Percentiles rank a stretch among this genome's conserved stretches.
These are phyloP conservation scores for Sclerotinia minor DNA, from an alignment of 2,329 filamentous ascomycete genomes.

Conservation along the genomic window DNA sequence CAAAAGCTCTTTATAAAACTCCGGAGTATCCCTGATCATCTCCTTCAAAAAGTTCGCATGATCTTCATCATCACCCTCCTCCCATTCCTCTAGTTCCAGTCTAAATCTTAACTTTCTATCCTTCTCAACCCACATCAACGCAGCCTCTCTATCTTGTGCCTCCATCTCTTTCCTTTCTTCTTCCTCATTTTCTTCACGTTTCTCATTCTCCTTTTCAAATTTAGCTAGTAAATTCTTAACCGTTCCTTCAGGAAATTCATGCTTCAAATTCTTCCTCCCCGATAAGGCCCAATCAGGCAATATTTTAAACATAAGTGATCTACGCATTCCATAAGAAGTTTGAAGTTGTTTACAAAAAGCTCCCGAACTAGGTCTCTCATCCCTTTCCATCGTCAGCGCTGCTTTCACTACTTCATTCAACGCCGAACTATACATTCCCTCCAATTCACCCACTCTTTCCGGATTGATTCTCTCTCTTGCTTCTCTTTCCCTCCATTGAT, in stretches of 20 bases:
- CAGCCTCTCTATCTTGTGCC: not conserved
- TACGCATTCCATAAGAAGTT: not conserved
- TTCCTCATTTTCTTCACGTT: not conserved
- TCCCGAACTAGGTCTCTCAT: not conserved
- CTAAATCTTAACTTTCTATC: not conserved
- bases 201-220: not conserved
- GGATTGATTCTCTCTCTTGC: not conserved
- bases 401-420: not conserved
- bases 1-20: conserved; percentile 1
- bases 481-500: not conserved
- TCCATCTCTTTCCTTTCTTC: not conserved
- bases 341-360: not conserved
- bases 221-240: not conserved
- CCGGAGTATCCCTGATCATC: not conserved
- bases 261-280: not conserved
- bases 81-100: not conserved
- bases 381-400: not conserved
- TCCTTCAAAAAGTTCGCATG: not conserved
- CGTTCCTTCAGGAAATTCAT: not conserved
- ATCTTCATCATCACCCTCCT: not conserved
- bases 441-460: not conserved
- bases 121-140: conserved; percentile 1
- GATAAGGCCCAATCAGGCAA: not conserved
- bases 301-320: not conserved
- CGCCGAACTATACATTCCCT: not conserved